Conservation (phyloP, 1,284 basidiomycete genomes). For the Rhizoctonia solani region DNA sequence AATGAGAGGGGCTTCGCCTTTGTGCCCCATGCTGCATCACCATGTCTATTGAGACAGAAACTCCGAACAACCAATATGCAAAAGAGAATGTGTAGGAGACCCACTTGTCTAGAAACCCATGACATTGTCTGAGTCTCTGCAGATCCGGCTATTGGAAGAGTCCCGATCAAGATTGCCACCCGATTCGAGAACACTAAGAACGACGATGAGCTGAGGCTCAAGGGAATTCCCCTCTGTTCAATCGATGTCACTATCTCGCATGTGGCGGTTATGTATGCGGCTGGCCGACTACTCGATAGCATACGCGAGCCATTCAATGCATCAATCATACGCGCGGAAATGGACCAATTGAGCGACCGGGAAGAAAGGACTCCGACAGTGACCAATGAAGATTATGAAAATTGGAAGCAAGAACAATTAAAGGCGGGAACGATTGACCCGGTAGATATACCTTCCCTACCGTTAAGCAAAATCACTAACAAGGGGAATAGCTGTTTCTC, state of each 20-base stretch:
- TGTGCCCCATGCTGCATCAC: neutral
- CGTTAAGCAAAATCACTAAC: too few relatives aligned
- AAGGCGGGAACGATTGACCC: neutral
- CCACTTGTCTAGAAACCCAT: neutral
- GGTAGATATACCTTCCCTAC: too few relatives aligned
- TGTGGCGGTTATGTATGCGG: slow-evolving; percentile 27
- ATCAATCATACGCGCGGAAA: slow-evolving; percentile 25
- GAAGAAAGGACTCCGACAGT: neutral
- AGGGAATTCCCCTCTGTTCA: neutral
- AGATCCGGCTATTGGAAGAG: slow-evolving; percentile 15
- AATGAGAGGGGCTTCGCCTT: neutral
- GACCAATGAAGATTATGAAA: slow-evolving; percentile 3
- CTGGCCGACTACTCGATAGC: slow-evolving; percentile 13
- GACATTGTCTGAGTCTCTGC: neutral
- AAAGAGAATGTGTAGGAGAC: neutral
- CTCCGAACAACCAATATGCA: slow-evolving; percentile 11
- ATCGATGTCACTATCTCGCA: slow-evolving; percentile 20
- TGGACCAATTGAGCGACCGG: slow-evolving; percentile 6
- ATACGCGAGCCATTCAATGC: slow-evolving; percentile 30
- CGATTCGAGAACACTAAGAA: neutral
- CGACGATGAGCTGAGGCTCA: neutral
- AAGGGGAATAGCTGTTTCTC: too few relatives aligned
- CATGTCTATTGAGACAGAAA: slow-evolving; percentile 10
- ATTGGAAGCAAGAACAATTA: neutral
- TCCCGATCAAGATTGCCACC: neutral